Evolutionary conservation across 164 flowering plant genomes (phyloP), one percentile per base, ranked within the genome.

Genomic region (Platanus orientalis): DNA sequence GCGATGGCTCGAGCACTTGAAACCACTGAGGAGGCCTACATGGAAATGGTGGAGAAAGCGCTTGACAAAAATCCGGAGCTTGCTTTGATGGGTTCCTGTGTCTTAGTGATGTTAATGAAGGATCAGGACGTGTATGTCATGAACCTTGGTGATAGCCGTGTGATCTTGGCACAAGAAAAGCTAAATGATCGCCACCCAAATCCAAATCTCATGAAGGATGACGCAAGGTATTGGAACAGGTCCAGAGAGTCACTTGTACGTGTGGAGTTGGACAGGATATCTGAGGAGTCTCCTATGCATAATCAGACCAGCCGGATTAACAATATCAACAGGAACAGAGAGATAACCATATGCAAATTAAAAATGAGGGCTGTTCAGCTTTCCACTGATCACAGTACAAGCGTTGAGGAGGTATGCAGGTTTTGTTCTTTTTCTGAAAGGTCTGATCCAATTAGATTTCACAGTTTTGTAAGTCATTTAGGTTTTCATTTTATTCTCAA

Each of bases 101-200:
- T 85, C 39, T 57, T 85, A 21, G 87, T 85, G 36, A 81, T 85
- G 90, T 67, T 85, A 64, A 85, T 85, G 87, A 85, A 81, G 73
- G 87, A 79, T 69, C 79, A 85, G 60, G 88, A 85, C 71, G 87
- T 85, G 21, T 83, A 85, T 74, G 81, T 81, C 69, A 83, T 83
- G 90, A 85, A 81, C 65, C 77, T 85, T 53, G 90, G 88, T 28
- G 91, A 83, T 64, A 86, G 88, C 60, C 85, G 91, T 61, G 86
- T 58, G 50, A 76, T 86, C 57, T 63, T 86, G 51, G 99, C 98
- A 1, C 88, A 81, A 68, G 84, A 81, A 48, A 75, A 79, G 53
- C 75, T 64, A 7, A 75, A 74, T 65, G 83, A 79, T 65, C 77
- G 79, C 36, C 65, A 73, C n/a, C n/a, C n/a, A n/a, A n/a, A n/a